A percentile compares a stretch with the other conserved stretches of the same genome.
Evolutionary conservation across 1,139 yeast species (phyloP).

Genomic region (Suhomyces anneliseae): DNA sequence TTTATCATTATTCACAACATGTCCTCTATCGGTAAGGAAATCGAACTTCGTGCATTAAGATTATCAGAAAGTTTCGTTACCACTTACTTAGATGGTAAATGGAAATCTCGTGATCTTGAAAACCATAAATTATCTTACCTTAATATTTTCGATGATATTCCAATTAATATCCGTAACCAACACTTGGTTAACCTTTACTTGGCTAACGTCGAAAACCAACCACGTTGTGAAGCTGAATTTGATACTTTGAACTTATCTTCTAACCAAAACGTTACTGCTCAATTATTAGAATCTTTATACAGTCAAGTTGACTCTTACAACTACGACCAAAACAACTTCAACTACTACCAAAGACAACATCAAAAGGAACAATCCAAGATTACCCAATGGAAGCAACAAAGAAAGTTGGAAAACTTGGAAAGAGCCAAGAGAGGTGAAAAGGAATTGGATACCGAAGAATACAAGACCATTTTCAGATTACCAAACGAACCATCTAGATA

Average conservation of each 20-base stretch:
- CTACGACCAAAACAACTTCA: conserved; percentile 80
- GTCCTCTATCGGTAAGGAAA: conserved; percentile 61
- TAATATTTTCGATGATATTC: conserved; percentile 72
- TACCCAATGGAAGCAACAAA: conserved; percentile 68
- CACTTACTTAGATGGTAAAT: conserved; percentile 57
- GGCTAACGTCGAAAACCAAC: conserved; percentile 33
- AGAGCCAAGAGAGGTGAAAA: conserved; percentile 60
- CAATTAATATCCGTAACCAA: conserved; percentile 62
- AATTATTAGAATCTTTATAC: conserved; percentile 64
- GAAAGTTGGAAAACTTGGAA: conserved; percentile 66
- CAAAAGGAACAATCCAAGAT: conserved; percentile 72
- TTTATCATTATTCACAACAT: conserved; percentile 75
- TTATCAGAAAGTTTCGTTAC: conserved; percentile 63
- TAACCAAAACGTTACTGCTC: conserved; percentile 47
- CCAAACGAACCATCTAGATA: conserved; percentile 78
- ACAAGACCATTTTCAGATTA: conserved; percentile 65
- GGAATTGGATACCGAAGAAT: conserved; percentile 59
- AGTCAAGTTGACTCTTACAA: conserved; percentile 77
- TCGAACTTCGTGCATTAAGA: conserved; percentile 69
- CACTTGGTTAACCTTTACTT: conserved; percentile 43
- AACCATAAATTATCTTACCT: conserved; percentile 62
- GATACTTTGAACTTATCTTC: conserved; percentile 46
- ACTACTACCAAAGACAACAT: conserved; percentile 77
- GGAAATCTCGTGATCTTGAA: conserved; percentile 66
- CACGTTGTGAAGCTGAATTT: conserved; percentile 28